Conservation (phyloP, 192 early-diverging fungal species). For the Linnemannia exigua region DNA sequence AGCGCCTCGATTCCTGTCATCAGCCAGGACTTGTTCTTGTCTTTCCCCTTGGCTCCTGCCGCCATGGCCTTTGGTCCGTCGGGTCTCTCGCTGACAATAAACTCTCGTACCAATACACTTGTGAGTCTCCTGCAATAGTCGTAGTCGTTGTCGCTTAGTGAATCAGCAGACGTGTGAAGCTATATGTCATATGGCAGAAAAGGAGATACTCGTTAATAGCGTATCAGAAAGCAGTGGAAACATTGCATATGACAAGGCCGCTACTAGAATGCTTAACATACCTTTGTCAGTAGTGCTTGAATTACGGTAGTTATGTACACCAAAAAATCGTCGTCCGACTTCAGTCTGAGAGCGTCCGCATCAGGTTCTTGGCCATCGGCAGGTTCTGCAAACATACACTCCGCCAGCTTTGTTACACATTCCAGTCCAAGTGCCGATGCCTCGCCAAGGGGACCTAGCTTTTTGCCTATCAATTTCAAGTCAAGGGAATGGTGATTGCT, state of each 20-base stretch:
- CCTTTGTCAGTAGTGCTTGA: constrained; percentile 50
- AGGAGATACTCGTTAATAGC: neutral
- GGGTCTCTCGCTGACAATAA: constrained; percentile 28
- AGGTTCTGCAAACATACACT: constrained; percentile 53
- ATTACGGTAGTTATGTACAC: constrained; percentile 61
- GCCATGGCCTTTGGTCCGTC: constrained; percentile 48
- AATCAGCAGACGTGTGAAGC: constrained; percentile 27
- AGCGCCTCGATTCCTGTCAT: constrained; percentile 55
- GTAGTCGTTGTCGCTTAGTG: constrained; percentile 39
- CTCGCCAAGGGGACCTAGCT: constrained; percentile 29
- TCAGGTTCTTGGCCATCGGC: neutral
- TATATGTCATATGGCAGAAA: neutral
- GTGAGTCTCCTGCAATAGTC: constrained; percentile 47
- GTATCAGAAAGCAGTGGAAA: neutral
- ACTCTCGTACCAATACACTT: constrained; percentile 42
- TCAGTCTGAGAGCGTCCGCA: constrained; percentile 34
- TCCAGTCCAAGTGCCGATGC: constrained; percentile 53
- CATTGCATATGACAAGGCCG: neutral
- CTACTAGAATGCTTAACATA: neutral
- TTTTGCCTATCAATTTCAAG: constrained; percentile 23
- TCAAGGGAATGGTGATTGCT: neutral
- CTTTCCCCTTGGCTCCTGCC: constrained; percentile 49
- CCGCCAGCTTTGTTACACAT: constrained; percentile 49
- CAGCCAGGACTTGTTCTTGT: constrained; percentile 50
- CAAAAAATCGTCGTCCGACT: constrained; percentile 61